phyloP scores from a whole-genome alignment of 2,329 filamentous ascomycete species.

The Aspergillus brunneoviolaceus region DNA sequence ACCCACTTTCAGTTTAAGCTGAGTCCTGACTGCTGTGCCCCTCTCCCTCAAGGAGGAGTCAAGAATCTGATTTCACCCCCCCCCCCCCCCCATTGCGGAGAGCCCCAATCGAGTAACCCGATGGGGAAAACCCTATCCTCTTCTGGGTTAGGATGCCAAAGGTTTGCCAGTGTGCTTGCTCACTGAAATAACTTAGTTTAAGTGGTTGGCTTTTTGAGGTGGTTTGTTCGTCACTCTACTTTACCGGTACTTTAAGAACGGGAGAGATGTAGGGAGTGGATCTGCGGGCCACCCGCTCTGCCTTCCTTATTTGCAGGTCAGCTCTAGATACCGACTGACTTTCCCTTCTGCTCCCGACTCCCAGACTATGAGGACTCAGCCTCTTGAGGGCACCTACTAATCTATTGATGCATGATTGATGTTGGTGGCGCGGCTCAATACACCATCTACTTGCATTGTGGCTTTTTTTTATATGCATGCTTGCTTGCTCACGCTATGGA shows the following conservation, averaged over 20 bases:
- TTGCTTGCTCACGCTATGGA: no score
- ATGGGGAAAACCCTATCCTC: slow-evolving; percentile 9
- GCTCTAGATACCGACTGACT: neutral
- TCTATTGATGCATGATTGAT: neutral
- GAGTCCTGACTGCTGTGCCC: no score
- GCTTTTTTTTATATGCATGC: no score
- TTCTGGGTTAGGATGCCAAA: neutral
- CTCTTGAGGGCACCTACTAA: no score
- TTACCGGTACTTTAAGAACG: neutral
- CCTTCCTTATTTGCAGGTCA: neutral
- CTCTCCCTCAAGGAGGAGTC: slow-evolving; percentile 8
- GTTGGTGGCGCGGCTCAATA: neutral
- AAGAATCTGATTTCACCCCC: neutral
- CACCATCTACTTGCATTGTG: neutral
- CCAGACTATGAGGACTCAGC: no score
- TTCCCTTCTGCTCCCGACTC: neutral
- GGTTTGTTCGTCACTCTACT: no score
- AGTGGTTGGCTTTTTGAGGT: slow-evolving; percentile 7
- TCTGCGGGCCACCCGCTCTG: neutral
- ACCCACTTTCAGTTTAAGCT: slow-evolving; percentile 6
- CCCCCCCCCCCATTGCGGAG: slow-evolving; percentile 12
- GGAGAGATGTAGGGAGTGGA: neutral
- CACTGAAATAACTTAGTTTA: neutral
- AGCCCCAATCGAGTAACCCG: slow-evolving; percentile 18
- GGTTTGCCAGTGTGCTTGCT: no score